Evolutionary conservation across 345 rosid genomes (phyloP).

Genomic region (Schrenkiella parvula): DNA sequence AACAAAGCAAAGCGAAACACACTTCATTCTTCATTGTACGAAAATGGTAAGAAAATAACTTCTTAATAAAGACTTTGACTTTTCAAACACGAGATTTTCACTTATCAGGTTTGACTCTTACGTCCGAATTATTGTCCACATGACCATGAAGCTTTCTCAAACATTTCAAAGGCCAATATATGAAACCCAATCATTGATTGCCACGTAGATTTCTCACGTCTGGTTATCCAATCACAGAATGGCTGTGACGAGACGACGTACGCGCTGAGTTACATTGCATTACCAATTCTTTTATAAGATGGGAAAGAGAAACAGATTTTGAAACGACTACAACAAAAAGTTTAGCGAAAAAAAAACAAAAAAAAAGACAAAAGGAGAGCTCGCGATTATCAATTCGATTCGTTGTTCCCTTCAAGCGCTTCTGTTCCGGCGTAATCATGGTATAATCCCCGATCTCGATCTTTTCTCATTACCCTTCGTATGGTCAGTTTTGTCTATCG

Average conservation of each 20-base stretch:
- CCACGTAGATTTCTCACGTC: conserved; percentile 23
- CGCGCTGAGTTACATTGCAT: conserved; percentile 5
- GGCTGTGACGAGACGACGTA: background rate
- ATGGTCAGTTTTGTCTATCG: background rate
- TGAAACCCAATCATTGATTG: background rate
- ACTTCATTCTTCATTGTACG: background rate
- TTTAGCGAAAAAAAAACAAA: too few relatives aligned
- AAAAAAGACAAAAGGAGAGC: background rate
- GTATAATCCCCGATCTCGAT: conserved; percentile 2
- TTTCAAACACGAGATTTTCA: background rate
- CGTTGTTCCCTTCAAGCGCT: background rate
- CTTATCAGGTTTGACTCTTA: background rate
- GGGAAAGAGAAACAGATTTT: background rate
- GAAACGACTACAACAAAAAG: background rate
- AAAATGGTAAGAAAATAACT: background rate
- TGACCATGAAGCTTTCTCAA: background rate
- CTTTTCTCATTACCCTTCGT: background rate
- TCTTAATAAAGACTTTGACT: background rate
- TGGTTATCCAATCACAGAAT: conserved; percentile 3
- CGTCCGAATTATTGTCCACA: background rate
- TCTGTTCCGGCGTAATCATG: conserved; percentile 18
- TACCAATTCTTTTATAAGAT: background rate
- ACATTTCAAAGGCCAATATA: background rate
- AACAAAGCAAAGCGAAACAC: too few relatives aligned
- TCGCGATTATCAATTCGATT: background rate